phyloP scores from a whole-genome alignment of 129 eudicot genomes.

The Deinandra increscens region DNA sequence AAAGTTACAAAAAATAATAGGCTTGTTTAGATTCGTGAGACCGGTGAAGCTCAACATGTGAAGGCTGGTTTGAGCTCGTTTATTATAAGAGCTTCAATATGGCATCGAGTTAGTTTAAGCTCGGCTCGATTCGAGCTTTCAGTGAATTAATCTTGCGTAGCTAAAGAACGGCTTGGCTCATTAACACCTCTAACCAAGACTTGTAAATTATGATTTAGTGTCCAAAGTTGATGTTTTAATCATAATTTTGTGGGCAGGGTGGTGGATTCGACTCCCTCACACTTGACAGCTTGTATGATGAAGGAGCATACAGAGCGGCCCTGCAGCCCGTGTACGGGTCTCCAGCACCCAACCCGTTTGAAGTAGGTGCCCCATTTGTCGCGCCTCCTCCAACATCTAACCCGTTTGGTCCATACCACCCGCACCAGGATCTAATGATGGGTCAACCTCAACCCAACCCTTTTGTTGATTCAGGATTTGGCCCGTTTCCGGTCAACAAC shows the following conservation, averaged over 20 bases:
- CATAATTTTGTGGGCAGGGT: conserved; percentile 47
- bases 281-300: conserved; percentile 87
- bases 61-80: too few relatives aligned
- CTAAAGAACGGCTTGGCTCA: too few relatives aligned
- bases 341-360: conserved; percentile 95
- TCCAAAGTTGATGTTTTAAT: not conserved
- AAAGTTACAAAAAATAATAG: too few relatives aligned
- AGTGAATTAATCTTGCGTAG: too few relatives aligned
- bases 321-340: conserved; percentile 82
- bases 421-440: conserved; percentile 47
- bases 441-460: conserved; percentile 73
- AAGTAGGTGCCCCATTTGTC: conserved; percentile 62
- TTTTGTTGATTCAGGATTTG: conserved; percentile 68
- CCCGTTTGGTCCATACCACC: conserved; percentile 63
- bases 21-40: too few relatives aligned
- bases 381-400: conserved; percentile 53
- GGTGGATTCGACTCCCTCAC: conserved; percentile 95
- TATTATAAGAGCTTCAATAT: too few relatives aligned
- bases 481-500: conserved; percentile 49
- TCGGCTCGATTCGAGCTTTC: too few relatives aligned
- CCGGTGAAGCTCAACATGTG: too few relatives aligned
- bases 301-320: conserved; percentile 79
- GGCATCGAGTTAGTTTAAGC: too few relatives aligned
- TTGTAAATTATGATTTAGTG: not conserved
- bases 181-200: not conserved